Conservation (phyloP, 139 green algal genomes). For the Picochlorum sp. region DNA sequence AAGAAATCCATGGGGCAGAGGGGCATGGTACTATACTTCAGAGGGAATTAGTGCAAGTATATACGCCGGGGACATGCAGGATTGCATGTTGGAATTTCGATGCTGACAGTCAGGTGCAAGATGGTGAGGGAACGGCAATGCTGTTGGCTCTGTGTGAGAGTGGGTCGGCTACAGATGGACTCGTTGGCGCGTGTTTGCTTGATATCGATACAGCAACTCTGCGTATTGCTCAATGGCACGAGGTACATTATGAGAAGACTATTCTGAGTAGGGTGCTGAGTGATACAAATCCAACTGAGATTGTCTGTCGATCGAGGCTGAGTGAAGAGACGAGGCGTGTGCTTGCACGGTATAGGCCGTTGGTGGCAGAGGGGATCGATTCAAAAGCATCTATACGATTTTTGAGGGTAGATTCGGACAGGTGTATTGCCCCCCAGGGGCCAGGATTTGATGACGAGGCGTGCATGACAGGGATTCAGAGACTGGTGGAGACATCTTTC, state of each 20-base stretch:
- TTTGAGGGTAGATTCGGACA: no score
- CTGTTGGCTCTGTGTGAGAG: constrained; percentile 31
- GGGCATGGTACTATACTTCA: constrained; percentile 22
- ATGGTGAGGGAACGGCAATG: not conserved
- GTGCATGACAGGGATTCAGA: no score
- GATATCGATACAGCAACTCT: constrained; percentile 26
- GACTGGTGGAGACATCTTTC: not conserved
- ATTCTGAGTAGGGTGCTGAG: constrained; percentile 33
- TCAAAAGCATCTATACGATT: no score
- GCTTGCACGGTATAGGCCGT: constrained; percentile 7
- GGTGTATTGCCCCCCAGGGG: no score
- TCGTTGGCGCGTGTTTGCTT: constrained; percentile 33
- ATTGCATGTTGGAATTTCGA: constrained; percentile 4
- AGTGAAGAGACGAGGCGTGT: constrained; percentile 17
- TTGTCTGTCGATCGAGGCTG: constrained; percentile 8
- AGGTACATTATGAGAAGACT: constrained; percentile 15
- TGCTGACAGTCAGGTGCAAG: constrained; percentile 2
- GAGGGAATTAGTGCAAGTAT: constrained; percentile 40
- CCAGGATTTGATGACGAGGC: no score
- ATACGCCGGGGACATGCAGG: constrained; percentile 47
- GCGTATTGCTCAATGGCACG: constrained; percentile 16
- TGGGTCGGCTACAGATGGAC: constrained; percentile 4
- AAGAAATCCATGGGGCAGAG: constrained; percentile 27
- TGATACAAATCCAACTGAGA: constrained; percentile 27
- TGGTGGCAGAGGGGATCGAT: constrained; percentile 7